Conservation (phyloP, 1,284 basidiomycete genomes). For the Trichosporon sp. region DNA sequence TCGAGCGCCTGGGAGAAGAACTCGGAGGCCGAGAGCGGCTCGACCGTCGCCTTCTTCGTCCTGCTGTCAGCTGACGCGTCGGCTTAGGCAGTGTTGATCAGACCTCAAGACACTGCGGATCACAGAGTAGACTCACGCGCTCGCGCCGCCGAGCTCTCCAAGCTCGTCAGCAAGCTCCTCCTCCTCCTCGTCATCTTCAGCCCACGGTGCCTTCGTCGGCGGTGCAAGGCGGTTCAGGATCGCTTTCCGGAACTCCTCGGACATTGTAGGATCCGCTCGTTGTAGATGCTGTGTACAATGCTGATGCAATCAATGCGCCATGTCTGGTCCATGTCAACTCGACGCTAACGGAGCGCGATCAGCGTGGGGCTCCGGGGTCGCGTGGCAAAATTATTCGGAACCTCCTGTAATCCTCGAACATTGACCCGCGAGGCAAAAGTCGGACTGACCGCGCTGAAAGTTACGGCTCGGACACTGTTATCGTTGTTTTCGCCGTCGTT, state of each 20-base stretch:
- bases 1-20: conserved; percentile 78
- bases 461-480: neutral
- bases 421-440: conserved; percentile 19
- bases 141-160: conserved; percentile 62
- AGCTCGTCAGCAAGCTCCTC: conserved; percentile 66
- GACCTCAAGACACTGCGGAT: too few relatives aligned
- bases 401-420: neutral
- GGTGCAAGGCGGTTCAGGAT: conserved; percentile 51
- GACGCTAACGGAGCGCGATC: neutral
- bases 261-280: conserved; percentile 38
- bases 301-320: neutral
- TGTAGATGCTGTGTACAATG: neutral
- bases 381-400: neutral
- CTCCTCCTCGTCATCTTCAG: conserved; percentile 58
- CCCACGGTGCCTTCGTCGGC: conserved; percentile 53
- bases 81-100: too few relatives aligned
- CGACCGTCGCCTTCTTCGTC: conserved; percentile 61
- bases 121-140: conserved; percentile 29
- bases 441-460: conserved; percentile 2
- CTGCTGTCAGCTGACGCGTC: conserved; percentile 39
- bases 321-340: neutral
- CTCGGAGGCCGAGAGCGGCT: conserved; percentile 71
- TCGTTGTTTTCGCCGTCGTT: neutral
- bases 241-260: conserved; percentile 52
- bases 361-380: conserved; percentile 1